phyloP scores from a whole-genome alignment of 73 alveolate species.

The Blepharisma japonicum region DNA sequence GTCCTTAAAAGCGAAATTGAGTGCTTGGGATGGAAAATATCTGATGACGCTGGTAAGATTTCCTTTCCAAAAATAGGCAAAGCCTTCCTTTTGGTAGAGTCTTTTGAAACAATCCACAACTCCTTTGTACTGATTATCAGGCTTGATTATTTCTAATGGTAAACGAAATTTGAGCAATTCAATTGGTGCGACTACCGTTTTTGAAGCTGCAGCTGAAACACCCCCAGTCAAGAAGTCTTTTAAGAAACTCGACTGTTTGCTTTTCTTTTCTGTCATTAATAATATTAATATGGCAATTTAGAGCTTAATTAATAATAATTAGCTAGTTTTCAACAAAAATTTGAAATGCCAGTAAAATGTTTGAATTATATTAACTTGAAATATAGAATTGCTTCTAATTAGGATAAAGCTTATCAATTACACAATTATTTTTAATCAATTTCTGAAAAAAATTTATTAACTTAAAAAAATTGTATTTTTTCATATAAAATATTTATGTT shows the following conservation, averaged over 20 bases:
- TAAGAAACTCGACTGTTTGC: conserved; percentile 43
- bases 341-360: too few relatives aligned
- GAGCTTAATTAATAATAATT: too few relatives aligned
- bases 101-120: conserved; percentile 48
- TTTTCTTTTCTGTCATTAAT: neutral
- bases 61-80: conserved; percentile 92
- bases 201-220: conserved; percentile 89
- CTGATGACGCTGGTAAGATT: conserved; percentile 87
- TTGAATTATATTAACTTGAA: too few relatives aligned
- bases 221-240: conserved; percentile 87
- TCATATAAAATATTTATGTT: too few relatives aligned
- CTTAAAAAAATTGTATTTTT: too few relatives aligned
- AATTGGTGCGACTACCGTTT: conserved; percentile 91
- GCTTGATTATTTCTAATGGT: conserved; percentile 66
- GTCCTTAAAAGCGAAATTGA: conserved; percentile 90
- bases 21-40: conserved; percentile 83
- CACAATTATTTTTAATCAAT: too few relatives aligned
- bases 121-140: conserved; percentile 77
- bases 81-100: conserved; percentile 58
- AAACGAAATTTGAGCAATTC: conserved; percentile 91
- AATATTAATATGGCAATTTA: too few relatives aligned
- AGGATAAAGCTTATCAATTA: too few relatives aligned
- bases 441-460: too few relatives aligned
- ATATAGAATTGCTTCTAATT: too few relatives aligned
- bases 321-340: too few relatives aligned